Evolutionary conservation across 2,329 filamentous ascomycete genomes (phyloP).

Genomic region (Pseudogymnoascus destructans): DNA sequence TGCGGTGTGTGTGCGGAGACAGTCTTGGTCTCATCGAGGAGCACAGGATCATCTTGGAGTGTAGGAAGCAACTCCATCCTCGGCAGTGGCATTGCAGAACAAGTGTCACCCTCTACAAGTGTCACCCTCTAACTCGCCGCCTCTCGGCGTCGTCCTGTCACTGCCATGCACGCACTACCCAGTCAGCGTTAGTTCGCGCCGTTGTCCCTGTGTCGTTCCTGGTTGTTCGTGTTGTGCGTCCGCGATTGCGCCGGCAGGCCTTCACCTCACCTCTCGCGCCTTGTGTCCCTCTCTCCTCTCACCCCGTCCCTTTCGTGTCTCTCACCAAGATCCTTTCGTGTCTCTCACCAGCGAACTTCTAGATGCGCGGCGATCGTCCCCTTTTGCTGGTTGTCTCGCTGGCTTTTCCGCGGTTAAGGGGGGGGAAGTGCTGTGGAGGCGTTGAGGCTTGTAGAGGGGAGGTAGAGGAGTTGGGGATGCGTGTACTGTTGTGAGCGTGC

Average conservation of each 20-base stretch:
- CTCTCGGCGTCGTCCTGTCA: background rate
- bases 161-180: background rate
- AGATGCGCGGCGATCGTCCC: background rate
- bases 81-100: no score
- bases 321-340: no score
- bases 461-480: background rate
- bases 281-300: no score
- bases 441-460: background rate
- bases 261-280: no score
- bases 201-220: background rate
- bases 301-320: no score
- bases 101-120: no score
- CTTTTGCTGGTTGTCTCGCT: background rate
- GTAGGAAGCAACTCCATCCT: no score
- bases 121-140: background rate
- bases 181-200: background rate
- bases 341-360: no score
- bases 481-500: background rate
- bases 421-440: background rate
- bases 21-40: background rate
- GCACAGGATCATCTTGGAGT: background rate
- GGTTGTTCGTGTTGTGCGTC: background rate
- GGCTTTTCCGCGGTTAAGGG: background rate
- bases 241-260: background rate
- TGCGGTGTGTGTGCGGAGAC: slow-evolving; percentile 41